Evolutionary conservation across 148 eudicot species (phyloP).

Genomic region (Simmondsia chinensis): DNA sequence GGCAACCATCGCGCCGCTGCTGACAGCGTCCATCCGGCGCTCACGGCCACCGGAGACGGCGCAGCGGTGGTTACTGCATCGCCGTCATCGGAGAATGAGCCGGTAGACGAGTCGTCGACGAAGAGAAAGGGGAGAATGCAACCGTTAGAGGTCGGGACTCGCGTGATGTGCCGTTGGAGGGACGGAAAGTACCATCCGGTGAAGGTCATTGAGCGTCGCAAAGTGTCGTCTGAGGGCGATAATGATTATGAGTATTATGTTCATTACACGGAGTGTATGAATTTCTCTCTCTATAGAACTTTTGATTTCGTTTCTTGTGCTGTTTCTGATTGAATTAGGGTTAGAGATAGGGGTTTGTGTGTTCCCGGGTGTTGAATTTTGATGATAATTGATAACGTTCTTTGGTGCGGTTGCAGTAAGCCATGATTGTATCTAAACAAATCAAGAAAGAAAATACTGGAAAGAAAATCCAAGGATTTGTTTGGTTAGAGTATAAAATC

Average conservation of each 20-base stretch:
- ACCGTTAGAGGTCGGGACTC: slow-evolving; percentile 77
- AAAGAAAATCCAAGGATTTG: too few relatives aligned
- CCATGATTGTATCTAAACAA: too few relatives aligned
- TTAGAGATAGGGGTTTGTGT: too few relatives aligned
- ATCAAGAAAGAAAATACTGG: too few relatives aligned
- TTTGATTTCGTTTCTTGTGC: too few relatives aligned
- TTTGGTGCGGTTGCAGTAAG: too few relatives aligned
- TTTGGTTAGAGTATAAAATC: too few relatives aligned
- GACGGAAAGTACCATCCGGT: slow-evolving; percentile 78
- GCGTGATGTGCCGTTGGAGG: slow-evolving; percentile 84
- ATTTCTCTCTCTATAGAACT: neutral
- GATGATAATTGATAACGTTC: too few relatives aligned
- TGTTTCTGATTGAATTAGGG: too few relatives aligned
- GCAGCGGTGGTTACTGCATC: slow-evolving; percentile 9
- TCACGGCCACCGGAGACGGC: slow-evolving; percentile 14
- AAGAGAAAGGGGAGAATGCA: slow-evolving; percentile 30
- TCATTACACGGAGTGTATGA: slow-evolving; percentile 87
- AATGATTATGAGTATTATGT: slow-evolving; percentile 90
- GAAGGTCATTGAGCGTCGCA: slow-evolving; percentile 86
- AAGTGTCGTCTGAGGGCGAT: slow-evolving; percentile 22
- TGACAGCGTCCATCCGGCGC: too few relatives aligned
- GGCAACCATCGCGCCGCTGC: slow-evolving; percentile 25
- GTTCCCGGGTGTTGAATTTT: neutral
- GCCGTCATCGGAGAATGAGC: slow-evolving; percentile 7
- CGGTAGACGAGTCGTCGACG: too few relatives aligned